Evolutionary conservation across 768 basidiomycete genomes (phyloP).

Genomic region (Lactifluus echinatus): DNA sequence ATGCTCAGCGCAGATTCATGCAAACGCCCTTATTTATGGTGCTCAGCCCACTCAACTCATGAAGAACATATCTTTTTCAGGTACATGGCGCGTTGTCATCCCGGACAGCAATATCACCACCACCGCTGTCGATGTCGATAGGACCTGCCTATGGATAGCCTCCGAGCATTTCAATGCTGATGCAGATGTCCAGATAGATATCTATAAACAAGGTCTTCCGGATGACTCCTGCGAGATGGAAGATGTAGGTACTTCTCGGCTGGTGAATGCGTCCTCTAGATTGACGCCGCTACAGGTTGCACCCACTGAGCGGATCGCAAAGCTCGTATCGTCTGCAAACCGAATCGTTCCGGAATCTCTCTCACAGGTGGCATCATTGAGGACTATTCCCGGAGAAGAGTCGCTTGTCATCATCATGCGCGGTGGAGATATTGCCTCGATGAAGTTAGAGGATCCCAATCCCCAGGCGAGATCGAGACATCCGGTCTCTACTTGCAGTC

Average conservation of each 20-base stretch:
- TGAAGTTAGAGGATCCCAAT: conserved; percentile 45
- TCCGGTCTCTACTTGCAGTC: conserved; percentile 29
- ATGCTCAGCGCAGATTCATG: too few relatives aligned
- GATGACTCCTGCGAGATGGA: neutral
- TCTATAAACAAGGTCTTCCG: conserved; percentile 1
- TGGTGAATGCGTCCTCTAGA: neutral
- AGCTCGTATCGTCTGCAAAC: conserved; percentile 12
- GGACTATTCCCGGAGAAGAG: conserved; percentile 59
- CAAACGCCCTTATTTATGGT: neutral
- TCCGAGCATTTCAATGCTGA: conserved; percentile 18
- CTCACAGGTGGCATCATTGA: conserved; percentile 36
- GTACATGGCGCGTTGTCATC: conserved; percentile 8
- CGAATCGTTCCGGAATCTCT: conserved; percentile 18
- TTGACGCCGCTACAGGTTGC: conserved; percentile 1
- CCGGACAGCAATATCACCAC: conserved; percentile 7
- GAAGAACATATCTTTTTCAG: conserved; percentile 11
- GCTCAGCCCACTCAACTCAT: neutral
- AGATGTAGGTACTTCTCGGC: neutral
- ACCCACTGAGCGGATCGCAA: conserved; percentile 5
- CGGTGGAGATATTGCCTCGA: conserved; percentile 75
- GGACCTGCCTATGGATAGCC: conserved; percentile 14
- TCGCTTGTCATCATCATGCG: conserved; percentile 58
- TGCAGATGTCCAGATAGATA: conserved; percentile 17
- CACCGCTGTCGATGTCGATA: conserved; percentile 11
- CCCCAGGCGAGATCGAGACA: conserved; percentile 31